These are phyloP conservation scores for Aspergillus chevalieri DNA, from an alignment of 2,329 filamentous ascomycete genomes.

Conservation along the genomic window DNA sequence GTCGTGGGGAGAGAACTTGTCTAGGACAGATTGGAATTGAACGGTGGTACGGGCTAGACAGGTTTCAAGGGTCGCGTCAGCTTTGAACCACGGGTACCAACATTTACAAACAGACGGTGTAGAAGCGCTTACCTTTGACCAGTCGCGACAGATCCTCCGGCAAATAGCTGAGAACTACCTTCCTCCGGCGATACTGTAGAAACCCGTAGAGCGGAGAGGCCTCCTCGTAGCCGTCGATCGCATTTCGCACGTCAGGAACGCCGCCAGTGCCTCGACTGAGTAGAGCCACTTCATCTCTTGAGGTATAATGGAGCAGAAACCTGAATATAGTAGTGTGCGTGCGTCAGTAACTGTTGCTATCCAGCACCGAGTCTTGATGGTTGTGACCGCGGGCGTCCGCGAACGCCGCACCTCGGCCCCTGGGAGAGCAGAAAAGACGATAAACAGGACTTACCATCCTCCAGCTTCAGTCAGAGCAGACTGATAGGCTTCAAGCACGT, in stretches of 20 bases:
- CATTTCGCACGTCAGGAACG: conserved; percentile 73
- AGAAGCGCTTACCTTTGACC: conserved; percentile 66
- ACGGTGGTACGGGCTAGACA: conserved; percentile 69
- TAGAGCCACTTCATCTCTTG: conserved; percentile 80
- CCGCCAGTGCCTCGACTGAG: conserved; percentile 72
- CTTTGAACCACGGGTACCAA: conserved; percentile 1
- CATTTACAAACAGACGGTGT: not conserved
- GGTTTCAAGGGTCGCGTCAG: conserved; percentile 6
- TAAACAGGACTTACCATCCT: conserved; percentile 69
- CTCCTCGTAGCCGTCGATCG: conserved; percentile 73
- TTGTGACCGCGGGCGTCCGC: not conserved
- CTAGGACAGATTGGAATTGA: conserved; percentile 56
- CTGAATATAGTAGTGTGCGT: conserved; percentile 42
- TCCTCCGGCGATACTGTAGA: conserved; percentile 79
- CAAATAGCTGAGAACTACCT: conserved; percentile 86
- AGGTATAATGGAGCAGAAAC: conserved; percentile 89
- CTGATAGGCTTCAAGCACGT: conserved; percentile 79
- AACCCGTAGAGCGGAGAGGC: conserved; percentile 87
- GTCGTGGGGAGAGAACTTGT: conserved; percentile 77
- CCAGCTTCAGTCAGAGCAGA: conserved; percentile 72
- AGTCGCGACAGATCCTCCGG: conserved; percentile 86
- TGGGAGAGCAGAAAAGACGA: conserved; percentile 4
- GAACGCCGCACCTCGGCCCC: not conserved
- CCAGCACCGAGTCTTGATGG: too few relatives aligned
- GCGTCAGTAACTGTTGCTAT: conserved; percentile 1